These are phyloP conservation scores for Peniophora sp. DNA, from an alignment of 1,284 basidiomycete species.

Conservation along the genomic window DNA sequence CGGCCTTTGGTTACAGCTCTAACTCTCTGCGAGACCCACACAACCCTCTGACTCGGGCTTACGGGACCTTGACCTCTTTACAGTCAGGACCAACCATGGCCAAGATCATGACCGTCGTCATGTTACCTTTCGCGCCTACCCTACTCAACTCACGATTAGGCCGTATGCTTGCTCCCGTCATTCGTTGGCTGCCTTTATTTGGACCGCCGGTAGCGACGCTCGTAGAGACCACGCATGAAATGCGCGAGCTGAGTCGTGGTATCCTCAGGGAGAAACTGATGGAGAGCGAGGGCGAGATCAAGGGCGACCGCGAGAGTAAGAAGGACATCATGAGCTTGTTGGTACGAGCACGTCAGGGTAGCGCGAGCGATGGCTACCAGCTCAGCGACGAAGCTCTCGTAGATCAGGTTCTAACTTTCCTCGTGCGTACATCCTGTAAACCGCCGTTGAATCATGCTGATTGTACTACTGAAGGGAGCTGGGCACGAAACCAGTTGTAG, in stretches of 20 bases:
- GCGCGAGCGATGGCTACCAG: constrained; percentile 21
- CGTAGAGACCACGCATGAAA: constrained; percentile 33
- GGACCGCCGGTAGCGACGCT: constrained; percentile 21
- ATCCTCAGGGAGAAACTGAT: constrained; percentile 34
- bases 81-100: constrained; percentile 36
- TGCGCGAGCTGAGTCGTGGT: constrained; percentile 28
- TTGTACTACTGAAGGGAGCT: constrained; percentile 15
- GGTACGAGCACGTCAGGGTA: constrained; percentile 31
- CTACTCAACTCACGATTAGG: constrained; percentile 2
- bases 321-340: constrained; percentile 44
- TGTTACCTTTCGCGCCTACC: constrained; percentile 25
- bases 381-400: constrained; percentile 42
- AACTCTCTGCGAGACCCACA: constrained; percentile 38
- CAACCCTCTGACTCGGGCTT: constrained; percentile 39
- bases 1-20: constrained; percentile 39
- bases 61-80: constrained; percentile 31
- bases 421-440: constrained; percentile 20
- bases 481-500: constrained; percentile 47
- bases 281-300: constrained; percentile 18
- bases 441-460: not conserved
- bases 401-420: constrained; percentile 29
- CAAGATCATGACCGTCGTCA: constrained; percentile 26
- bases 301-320: constrained; percentile 30
- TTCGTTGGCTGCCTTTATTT: not conserved
- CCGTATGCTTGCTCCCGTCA: not conserved